These are phyloP conservation scores for Boletus reticulatus DNA, from an alignment of 768 basidiomycete genomes.

Conservation along the genomic window DNA sequence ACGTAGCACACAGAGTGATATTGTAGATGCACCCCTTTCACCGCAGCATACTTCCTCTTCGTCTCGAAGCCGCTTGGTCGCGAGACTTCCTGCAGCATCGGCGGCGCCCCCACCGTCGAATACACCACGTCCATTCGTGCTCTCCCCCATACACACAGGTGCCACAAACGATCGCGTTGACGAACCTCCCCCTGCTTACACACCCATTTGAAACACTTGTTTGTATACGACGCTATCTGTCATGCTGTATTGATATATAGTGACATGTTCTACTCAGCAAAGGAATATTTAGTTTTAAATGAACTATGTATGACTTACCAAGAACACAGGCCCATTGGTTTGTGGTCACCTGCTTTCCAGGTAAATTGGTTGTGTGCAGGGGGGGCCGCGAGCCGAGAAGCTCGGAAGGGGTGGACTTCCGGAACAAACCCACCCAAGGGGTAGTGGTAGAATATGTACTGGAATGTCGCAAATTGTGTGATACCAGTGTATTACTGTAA, in stretches of 20 bases:
- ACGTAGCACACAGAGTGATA: neutral
- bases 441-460: too few species aligned
- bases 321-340: too few species aligned
- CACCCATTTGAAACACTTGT: conserved; percentile 10
- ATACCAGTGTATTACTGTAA: too few species aligned
- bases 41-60: neutral
- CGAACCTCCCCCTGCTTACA: conserved; percentile 30
- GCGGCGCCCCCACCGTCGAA: neutral
- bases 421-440: too few species aligned
- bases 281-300: neutral
- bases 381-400: too few species aligned
- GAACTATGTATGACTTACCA: conserved; percentile 3
- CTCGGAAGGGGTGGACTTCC: too few species aligned
- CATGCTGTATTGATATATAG: neutral
- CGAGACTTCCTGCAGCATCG: neutral
- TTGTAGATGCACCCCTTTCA: neutral
- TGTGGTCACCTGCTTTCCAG: too few species aligned
- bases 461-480: too few species aligned
- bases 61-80: neutral
- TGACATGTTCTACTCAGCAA: neutral
- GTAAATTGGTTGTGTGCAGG: too few species aligned
- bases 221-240: neutral
- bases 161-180: neutral
- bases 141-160: conserved; percentile 14
- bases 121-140: neutral